These are phyloP conservation scores for Tirmania nivea DNA, from an alignment of 495 filamentous ascomycete species.

Conservation along the genomic window DNA sequence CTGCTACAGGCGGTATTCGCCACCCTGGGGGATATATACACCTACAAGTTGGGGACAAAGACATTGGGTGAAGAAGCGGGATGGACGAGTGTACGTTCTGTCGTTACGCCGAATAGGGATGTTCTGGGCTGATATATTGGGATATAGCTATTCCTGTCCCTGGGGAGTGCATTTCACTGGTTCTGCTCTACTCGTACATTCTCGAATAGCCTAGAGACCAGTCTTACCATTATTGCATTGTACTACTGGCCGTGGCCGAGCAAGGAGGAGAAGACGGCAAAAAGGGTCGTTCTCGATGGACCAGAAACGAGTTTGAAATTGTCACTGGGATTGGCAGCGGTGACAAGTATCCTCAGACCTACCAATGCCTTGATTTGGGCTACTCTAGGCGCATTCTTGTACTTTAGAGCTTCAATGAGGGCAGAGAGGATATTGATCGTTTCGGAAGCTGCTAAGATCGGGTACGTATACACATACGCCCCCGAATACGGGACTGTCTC, in stretches of 20 bases:
- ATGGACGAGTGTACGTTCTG: constrained; percentile 13
- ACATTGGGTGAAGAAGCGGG: constrained; percentile 41
- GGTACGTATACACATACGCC: constrained; percentile 9
- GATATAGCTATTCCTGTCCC: constrained; percentile 36
- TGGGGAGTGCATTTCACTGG: constrained; percentile 87
- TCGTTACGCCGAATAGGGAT: too few relatives aligned
- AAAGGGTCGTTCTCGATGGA: neutral
- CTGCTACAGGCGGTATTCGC: constrained; percentile 55
- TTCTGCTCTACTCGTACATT: constrained; percentile 84
- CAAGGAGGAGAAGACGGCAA: constrained; percentile 10
- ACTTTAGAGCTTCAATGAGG: constrained; percentile 21
- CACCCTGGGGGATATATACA: constrained; percentile 65
- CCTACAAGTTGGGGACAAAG: constrained; percentile 48
- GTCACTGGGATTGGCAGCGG: constrained; percentile 51
- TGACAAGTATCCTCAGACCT: constrained; percentile 72
- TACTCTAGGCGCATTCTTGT: constrained; percentile 28
- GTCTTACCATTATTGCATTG: constrained; percentile 58
- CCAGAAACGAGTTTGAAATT: constrained; percentile 7
- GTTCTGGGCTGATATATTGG: neutral
- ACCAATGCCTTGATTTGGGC: constrained; percentile 82
- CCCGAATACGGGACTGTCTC: neutral
- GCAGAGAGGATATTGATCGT: constrained; percentile 7
- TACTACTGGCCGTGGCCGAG: constrained; percentile 64
- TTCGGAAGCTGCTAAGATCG: constrained; percentile 10
- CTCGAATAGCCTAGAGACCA: constrained; percentile 83